phyloP scores from a whole-genome alignment of 371 early-diverging fungal species.

The Apophysomyces sp. region DNA sequence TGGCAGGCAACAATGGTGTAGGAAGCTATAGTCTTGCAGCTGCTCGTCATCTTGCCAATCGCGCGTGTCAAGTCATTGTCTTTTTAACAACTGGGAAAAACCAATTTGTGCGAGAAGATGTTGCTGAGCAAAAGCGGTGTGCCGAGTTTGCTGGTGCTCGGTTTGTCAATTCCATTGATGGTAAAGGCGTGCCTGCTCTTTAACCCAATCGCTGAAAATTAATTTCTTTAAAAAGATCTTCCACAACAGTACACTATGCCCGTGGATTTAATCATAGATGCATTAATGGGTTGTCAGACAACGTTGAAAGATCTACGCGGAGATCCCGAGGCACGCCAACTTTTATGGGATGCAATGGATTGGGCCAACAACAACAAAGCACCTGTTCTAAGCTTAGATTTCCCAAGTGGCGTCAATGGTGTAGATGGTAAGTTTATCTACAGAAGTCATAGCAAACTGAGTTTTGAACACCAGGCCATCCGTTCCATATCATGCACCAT shows the following conservation, averaged over 20 bases:
- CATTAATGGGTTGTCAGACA: constrained; percentile 63
- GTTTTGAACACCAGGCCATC: constrained; percentile 14
- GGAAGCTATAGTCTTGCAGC: constrained; percentile 77
- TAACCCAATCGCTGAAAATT: too few relatives aligned
- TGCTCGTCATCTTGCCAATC: constrained; percentile 79
- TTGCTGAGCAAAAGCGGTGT: constrained; percentile 22
- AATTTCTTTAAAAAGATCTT: constrained; percentile 24
- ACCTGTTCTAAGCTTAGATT: constrained; percentile 68
- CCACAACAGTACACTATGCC: constrained; percentile 57
- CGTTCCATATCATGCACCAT: constrained; percentile 38
- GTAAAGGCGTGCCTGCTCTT: constrained; percentile 8
- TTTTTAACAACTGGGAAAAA: constrained; percentile 52
- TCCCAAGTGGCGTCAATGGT: constrained; percentile 72
- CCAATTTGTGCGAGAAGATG: constrained; percentile 12
- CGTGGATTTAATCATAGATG: constrained; percentile 81
- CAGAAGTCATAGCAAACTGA: not conserved
- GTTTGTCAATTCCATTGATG: constrained; percentile 26
- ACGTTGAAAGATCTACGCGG: constrained; percentile 51
- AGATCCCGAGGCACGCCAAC: constrained; percentile 46
- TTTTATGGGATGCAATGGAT: constrained; percentile 62
- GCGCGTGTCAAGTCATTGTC: constrained; percentile 68
- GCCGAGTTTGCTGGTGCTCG: constrained; percentile 33
- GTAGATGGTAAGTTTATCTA: constrained; percentile 38
- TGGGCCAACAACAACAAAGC: constrained; percentile 79
- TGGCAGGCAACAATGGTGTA: constrained; percentile 74